Evolutionary conservation across 2,329 filamentous ascomycete genomes (phyloP).

Genomic region (Lecanicillium sp.): DNA sequence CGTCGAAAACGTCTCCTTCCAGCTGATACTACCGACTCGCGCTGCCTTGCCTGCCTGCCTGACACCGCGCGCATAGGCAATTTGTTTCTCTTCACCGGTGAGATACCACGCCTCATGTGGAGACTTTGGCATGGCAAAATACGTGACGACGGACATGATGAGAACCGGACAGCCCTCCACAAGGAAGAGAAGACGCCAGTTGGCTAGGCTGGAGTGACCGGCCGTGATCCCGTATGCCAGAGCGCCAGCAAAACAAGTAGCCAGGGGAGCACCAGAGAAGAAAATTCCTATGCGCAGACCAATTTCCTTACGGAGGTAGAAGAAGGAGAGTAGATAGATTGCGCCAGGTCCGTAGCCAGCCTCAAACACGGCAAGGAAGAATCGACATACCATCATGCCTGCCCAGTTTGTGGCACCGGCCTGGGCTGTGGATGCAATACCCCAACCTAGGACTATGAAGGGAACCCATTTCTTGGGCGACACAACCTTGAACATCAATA

Average conservation of each 20-base stretch:
- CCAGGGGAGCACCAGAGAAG: conserved; percentile 20
- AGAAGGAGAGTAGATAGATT: conserved; percentile 22
- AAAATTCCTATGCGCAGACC: conserved; percentile 20
- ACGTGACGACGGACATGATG: conserved; percentile 18
- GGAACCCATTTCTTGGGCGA: conserved; percentile 16
- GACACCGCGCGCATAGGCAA: conserved; percentile 15
- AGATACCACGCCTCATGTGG: conserved; percentile 21
- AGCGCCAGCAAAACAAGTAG: conserved; percentile 23
- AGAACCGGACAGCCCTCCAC: conserved; percentile 22
- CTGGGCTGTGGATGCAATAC: conserved; percentile 13
- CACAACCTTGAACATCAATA: conserved; percentile 16
- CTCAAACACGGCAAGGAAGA: conserved; percentile 20
- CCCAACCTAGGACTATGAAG: conserved; percentile 15
- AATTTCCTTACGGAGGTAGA: conserved; percentile 23
- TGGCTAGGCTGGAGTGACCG: conserved; percentile 15
- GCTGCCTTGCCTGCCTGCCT: conserved; percentile 12
- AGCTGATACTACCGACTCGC: conserved; percentile 11
- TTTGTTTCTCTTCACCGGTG: conserved; percentile 16
- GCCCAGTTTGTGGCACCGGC: conserved; percentile 13
- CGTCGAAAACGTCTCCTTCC: conserved; percentile 24
- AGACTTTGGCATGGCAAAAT: conserved; percentile 21
- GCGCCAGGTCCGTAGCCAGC: conserved; percentile 19
- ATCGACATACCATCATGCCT: conserved; percentile 14
- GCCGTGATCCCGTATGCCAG: conserved; percentile 25
- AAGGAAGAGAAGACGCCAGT: conserved; percentile 23